phyloP scores from a whole-genome alignment of 331 rosid genomes.

The Rhamnella rubrinervis region DNA sequence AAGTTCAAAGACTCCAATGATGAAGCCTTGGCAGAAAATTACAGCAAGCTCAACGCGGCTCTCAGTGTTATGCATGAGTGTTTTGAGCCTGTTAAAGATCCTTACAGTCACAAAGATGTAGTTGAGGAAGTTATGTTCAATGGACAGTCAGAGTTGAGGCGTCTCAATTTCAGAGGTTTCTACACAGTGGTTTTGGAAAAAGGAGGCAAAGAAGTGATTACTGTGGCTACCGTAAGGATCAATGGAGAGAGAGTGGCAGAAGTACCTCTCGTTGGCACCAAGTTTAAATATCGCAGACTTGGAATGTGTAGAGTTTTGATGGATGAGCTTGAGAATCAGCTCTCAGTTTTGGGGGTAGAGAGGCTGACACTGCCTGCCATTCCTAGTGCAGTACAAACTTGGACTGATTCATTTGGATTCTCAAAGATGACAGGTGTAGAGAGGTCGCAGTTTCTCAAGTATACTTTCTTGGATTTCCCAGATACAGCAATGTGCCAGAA shows the following conservation, averaged over 20 bases:
- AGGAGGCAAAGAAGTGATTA: conserved; percentile 27
- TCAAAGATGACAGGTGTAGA: conserved; percentile 32
- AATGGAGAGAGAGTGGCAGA: conserved; percentile 51
- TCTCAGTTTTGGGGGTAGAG: conserved; percentile 49
- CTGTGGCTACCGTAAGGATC: conserved; percentile 54
- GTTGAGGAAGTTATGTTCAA: conserved; percentile 43
- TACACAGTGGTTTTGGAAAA: conserved; percentile 56
- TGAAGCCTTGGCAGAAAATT: neutral
- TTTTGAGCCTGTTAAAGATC: conserved; percentile 49
- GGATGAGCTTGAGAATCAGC: conserved; percentile 52
- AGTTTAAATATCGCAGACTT: conserved; percentile 27
- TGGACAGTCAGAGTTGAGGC: conserved; percentile 35
- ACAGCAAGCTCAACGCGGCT: conserved; percentile 43
- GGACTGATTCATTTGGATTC: conserved; percentile 64
- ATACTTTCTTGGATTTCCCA: conserved; percentile 41
- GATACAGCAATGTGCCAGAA: conserved; percentile 57
- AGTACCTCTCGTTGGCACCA: conserved; percentile 66
- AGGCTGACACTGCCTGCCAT: conserved; percentile 55
- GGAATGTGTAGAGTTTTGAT: conserved; percentile 66
- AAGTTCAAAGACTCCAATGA: conserved; percentile 18
- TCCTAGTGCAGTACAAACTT: conserved; percentile 30
- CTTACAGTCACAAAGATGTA: conserved; percentile 29
- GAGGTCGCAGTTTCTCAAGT: conserved; percentile 14
- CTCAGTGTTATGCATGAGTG: conserved; percentile 53
- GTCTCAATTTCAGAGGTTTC: conserved; percentile 52